Percentiles rank a stretch among this genome's conserved stretches.
Conservation (phyloP, 805 yeast species). For the Candida cerambycidarum region DNA sequence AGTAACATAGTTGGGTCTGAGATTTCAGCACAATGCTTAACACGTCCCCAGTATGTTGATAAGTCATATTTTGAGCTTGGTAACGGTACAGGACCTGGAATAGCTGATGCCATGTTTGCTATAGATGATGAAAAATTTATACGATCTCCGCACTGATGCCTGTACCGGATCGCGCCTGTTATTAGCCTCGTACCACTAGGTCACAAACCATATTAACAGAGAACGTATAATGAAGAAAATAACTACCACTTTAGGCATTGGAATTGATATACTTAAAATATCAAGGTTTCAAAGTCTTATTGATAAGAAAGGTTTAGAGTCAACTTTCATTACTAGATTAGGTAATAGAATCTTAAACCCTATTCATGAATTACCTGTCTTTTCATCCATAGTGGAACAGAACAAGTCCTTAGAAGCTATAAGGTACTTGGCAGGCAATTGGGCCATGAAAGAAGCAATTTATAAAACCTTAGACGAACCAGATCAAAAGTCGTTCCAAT, state of each 20-base stretch:
- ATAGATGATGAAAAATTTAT: neutral
- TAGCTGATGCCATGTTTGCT: slow-evolving; percentile 95
- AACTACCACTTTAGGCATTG: slow-evolving; percentile 44
- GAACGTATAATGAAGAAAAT: slow-evolving; percentile 12
- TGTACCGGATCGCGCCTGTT: no score
- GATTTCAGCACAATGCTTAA: slow-evolving; percentile 88
- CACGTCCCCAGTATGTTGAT: slow-evolving; percentile 87
- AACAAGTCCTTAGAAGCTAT: slow-evolving; percentile 26
- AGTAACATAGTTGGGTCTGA: slow-evolving; percentile 90
- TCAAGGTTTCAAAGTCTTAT: slow-evolving; percentile 48
- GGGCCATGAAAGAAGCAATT: slow-evolving; percentile 78
- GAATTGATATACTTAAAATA: slow-evolving; percentile 54
- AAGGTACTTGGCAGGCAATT: slow-evolving; percentile 49
- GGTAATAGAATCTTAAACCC: slow-evolving; percentile 53
- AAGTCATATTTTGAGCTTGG: slow-evolving; percentile 83
- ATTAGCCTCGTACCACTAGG: no score
- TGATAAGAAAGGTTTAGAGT: slow-evolving; percentile 17
- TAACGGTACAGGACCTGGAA: slow-evolving; percentile 75
- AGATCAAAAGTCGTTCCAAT: slow-evolving; percentile 53
- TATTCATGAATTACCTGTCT: slow-evolving; percentile 29
- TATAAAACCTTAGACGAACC: slow-evolving; percentile 54
- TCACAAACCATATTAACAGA: no score
- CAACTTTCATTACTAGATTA: slow-evolving; percentile 28
- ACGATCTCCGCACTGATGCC: neutral
- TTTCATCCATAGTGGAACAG: slow-evolving; percentile 16